Base-by-base conservation (phyloP, 306 rosid species). In the Malus sieversii region DNA sequence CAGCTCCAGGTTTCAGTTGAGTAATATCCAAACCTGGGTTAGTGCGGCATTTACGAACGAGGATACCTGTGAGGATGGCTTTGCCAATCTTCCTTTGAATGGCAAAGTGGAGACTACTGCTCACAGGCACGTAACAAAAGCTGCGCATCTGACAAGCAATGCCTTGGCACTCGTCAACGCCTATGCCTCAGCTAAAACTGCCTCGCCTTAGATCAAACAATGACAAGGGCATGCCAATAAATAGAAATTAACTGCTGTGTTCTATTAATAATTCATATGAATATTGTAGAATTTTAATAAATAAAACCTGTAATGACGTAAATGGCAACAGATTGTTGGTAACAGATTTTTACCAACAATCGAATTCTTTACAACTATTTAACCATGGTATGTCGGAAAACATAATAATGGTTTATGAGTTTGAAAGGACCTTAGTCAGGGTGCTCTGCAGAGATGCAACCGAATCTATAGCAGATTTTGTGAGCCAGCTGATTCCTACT, bases 401-500 rank as follows among this genome's bases (percentile, higher is more conserved):
- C 23, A 2, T 38, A n/a, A 32, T 52, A 20, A 13, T 20, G 5
- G 40, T 66, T 82, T 84, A 87, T 30, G 90, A 87, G 72, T 83
- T 77, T 15, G 93, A 82, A 73, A 95, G 83, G 78, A 86, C 89
- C 85, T 78, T 86, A 33, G 86, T 72, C 57, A 95, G 67, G 76
- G 93, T 87, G 86, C 86, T 89, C 67, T 95, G 98, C 33, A 92
- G 78, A 25, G 83, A 82, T 51, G 95, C 79, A 71, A 90, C 87
- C 29, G 97, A 90, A 73, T 90, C 97, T 73, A 92, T 76, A 29
- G 97, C 97, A 52, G 97, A 86, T 68, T 95, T 95, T 71, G 96
- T 68, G 42, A 95, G 82, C 97, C 97, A 95, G 89, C 98, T 95
- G 71, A 92, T 86, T 76, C 98, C 98, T 72, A 95, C 98, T 86